Evolutionary conservation across 2,329 filamentous ascomycete species (phyloP).

Genomic region (Aspergillus persii): DNA sequence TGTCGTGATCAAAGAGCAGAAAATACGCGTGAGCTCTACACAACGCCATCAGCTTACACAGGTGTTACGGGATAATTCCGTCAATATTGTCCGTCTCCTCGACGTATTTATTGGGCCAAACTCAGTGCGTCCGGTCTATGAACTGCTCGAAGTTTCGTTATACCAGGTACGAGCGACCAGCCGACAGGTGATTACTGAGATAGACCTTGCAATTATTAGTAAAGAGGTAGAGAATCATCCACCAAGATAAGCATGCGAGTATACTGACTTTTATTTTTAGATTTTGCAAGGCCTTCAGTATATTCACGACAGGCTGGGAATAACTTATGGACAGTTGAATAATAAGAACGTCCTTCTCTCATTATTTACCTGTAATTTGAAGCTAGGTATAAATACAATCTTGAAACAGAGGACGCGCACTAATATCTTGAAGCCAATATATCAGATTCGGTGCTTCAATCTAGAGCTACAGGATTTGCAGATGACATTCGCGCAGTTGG

Average conservation of each 20-base stretch:
- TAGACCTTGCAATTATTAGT: constrained; percentile 4
- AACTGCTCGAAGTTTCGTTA: background rate
- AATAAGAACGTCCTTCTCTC: constrained; percentile 1
- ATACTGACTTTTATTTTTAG: background rate
- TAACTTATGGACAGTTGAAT: constrained; percentile 3
- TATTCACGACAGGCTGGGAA: background rate
- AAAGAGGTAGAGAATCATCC: constrained; percentile 1
- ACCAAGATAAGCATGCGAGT: background rate
- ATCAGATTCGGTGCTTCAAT: background rate
- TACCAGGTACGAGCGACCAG: constrained; percentile 4
- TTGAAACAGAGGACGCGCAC: background rate
- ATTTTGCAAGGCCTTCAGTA: constrained; percentile 4
- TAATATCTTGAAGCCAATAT: background rate
- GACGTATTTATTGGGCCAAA: background rate
- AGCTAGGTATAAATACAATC: background rate
- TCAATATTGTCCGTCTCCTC: background rate
- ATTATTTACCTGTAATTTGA: background rate
- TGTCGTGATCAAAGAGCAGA: constrained; percentile 2
- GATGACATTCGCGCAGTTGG: background rate
- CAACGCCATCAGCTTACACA: background rate
- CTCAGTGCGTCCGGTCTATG: background rate
- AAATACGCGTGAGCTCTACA: background rate
- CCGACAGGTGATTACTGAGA: constrained; percentile 4
- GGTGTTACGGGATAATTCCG: background rate
- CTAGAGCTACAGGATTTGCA: background rate